phyloP scores from a whole-genome alignment of 192 early-diverging fungal species.

The Jimgerdemannia flammicorona region DNA sequence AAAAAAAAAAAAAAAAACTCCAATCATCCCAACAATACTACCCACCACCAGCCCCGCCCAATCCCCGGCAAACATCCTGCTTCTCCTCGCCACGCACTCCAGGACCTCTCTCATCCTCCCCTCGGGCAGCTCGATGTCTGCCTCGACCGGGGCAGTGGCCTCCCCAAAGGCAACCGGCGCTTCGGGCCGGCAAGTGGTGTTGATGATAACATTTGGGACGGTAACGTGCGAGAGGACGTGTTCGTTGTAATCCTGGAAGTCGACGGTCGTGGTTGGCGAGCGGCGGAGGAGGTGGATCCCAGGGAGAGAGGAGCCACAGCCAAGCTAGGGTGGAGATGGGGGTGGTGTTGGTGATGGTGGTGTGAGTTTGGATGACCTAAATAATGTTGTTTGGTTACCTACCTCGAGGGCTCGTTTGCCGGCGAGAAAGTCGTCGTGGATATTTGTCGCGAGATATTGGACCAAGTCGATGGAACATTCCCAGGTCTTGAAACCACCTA shows the following conservation, averaged over 20 bases:
- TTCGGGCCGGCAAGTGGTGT: conserved; percentile 50
- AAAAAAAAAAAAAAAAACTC: no score
- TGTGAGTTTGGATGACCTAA: conserved; percentile 1
- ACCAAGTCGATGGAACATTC: conserved; percentile 91
- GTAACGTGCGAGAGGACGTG: conserved; percentile 86
- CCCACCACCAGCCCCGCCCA: no score
- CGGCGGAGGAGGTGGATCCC: conserved; percentile 70
- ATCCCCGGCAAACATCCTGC: no score
- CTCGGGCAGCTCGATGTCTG: conserved; percentile 1
- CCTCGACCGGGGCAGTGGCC: not conserved
- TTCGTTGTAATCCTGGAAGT: conserved; percentile 94
- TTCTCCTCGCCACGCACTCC: conserved; percentile 10
- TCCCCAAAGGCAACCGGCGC: no score
- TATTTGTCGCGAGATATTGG: conserved; percentile 52
- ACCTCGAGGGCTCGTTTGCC: conserved; percentile 53
- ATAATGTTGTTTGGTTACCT: conserved; percentile 2
- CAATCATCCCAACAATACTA: no score
- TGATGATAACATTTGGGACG: conserved; percentile 86
- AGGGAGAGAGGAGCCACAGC: conserved; percentile 87
- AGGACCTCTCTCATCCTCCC: not conserved
- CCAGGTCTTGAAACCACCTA: conserved; percentile 93
- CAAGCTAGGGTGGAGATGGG: conserved; percentile 54
- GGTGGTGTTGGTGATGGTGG: not conserved
- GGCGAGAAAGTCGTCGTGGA: conserved; percentile 18
- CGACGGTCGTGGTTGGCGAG: conserved; percentile 46